Evolutionary conservation across 495 filamentous ascomycete genomes (phyloP).

Genomic region (Geoglossum glabrum): DNA sequence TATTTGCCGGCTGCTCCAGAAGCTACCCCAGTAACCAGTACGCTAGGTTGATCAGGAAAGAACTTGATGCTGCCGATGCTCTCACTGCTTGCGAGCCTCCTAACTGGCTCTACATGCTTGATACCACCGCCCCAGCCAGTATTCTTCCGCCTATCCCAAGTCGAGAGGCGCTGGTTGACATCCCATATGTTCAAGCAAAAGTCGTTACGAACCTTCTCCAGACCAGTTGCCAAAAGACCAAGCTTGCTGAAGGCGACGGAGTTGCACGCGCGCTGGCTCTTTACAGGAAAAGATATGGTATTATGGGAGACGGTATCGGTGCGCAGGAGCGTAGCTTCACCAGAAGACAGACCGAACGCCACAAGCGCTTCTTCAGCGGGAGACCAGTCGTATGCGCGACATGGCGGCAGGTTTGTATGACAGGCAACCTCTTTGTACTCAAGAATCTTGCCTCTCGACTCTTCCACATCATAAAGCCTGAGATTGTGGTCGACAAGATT

Average conservation of each 20-base stretch:
- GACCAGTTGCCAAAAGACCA: conserved; percentile 62
- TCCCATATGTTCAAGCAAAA: conserved; percentile 91
- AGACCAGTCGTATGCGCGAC: conserved; percentile 94
- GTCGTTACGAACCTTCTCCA: conserved; percentile 84
- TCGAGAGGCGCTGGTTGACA: conserved; percentile 44
- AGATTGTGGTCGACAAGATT: conserved; percentile 65
- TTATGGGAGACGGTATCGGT: conserved; percentile 45
- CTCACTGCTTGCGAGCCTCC: conserved; percentile 63
- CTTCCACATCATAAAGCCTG: conserved; percentile 53
- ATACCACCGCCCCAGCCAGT: conserved; percentile 17
- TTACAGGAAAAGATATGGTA: conserved; percentile 53
- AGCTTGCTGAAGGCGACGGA: conserved; percentile 71
- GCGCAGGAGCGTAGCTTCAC: conserved; percentile 63
- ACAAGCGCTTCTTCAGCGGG: conserved; percentile 55
- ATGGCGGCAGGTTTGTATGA: conserved; percentile 60
- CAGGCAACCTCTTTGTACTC: conserved; percentile 49
- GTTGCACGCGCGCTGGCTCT: conserved; percentile 75
- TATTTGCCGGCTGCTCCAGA: conserved; percentile 70
- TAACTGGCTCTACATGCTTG: conserved; percentile 35
- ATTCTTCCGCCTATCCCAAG: conserved; percentile 15
- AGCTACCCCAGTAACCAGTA: conserved; percentile 63
- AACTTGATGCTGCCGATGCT: conserved; percentile 82
- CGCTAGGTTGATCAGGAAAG: conserved; percentile 66
- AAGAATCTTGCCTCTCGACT: conserved; percentile 34
- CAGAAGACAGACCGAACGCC: conserved; percentile 66